Conservation (phyloP, 805 yeast species). For the Barnettozyma sp. region DNA sequence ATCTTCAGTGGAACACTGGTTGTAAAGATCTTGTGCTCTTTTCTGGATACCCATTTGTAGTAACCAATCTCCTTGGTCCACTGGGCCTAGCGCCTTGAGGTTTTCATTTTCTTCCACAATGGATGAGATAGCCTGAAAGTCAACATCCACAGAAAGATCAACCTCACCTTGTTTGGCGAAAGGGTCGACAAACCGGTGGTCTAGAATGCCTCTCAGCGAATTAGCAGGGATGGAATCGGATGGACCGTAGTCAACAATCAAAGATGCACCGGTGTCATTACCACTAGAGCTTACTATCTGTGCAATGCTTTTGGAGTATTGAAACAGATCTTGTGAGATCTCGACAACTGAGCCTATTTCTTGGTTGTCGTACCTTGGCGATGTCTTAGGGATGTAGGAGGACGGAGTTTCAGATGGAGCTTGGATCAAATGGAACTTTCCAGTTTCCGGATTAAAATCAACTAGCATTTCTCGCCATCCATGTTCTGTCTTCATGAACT, state of each 20-base stretch:
- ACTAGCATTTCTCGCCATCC: constrained; percentile 82
- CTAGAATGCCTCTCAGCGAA: constrained; percentile 64
- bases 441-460: constrained; percentile 34
- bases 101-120: constrained; percentile 19
- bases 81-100: constrained; percentile 45
- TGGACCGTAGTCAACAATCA: constrained; percentile 77
- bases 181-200: constrained; percentile 71
- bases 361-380: constrained; percentile 44
- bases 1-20: constrained; percentile 31
- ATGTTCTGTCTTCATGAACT: constrained; percentile 50
- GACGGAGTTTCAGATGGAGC: constrained; percentile 57
- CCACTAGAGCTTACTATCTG: constrained; percentile 32
- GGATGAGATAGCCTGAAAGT: constrained; percentile 51
- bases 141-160: constrained; percentile 80
- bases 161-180: constrained; percentile 71
- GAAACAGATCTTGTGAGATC: constrained; percentile 66
- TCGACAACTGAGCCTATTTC: constrained; percentile 58
- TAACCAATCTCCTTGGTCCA: constrained; percentile 74
- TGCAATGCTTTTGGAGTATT: constrained; percentile 47
- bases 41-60: constrained; percentile 69
- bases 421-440: constrained; percentile 47
- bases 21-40: constrained; percentile 53
- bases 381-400: constrained; percentile 46
- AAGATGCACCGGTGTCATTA: constrained; percentile 49
- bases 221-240: constrained; percentile 56